Conservation (phyloP, 208 protist species). For the Acanthamoeba triangularis region DNA sequence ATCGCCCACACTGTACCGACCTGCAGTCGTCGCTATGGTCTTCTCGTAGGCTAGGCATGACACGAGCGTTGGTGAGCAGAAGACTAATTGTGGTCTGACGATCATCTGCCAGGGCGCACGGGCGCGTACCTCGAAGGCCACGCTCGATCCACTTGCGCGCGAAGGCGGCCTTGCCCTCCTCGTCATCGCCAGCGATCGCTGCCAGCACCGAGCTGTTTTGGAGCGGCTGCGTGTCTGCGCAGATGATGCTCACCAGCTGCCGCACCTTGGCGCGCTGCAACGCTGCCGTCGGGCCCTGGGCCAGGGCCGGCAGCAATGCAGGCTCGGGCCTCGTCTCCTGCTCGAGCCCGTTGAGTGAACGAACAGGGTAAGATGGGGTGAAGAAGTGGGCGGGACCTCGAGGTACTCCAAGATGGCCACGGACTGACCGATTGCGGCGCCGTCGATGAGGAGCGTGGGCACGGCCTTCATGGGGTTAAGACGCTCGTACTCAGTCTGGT, state of each 20-base stretch:
- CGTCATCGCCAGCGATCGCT: constrained; percentile 82
- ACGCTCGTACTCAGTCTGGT: constrained; percentile 80
- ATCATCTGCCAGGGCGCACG: no score
- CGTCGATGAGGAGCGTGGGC: constrained; percentile 75
- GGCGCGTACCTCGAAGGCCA: constrained; percentile 84
- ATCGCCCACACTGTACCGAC: constrained; percentile 93
- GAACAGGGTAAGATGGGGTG: not conserved
- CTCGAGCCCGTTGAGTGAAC: no score
- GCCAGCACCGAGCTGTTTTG: constrained; percentile 92
- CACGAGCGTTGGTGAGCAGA: no score
- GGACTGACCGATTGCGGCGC: constrained; percentile 78
- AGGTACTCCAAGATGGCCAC: constrained; percentile 94
- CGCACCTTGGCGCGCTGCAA: constrained; percentile 83
- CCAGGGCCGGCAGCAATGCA: constrained; percentile 85
- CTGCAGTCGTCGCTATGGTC: constrained; percentile 79
- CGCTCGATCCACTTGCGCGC: constrained; percentile 86
- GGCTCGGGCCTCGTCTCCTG: constrained; percentile 64
- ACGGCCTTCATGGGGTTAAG: constrained; percentile 84
- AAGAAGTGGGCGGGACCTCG: constrained; percentile 79
- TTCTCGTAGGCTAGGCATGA: constrained; percentile 89
- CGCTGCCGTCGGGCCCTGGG: not conserved
- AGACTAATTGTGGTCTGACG: no score
- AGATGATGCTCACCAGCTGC: constrained; percentile 87
- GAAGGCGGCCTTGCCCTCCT: constrained; percentile 85
- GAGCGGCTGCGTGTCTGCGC: constrained; percentile 92